Evolutionary conservation across 2,329 filamentous ascomycete genomes (phyloP), one percentile per base, ranked within the genome.

Genomic region (Teratosphaeria pseudoeucalypti): DNA sequence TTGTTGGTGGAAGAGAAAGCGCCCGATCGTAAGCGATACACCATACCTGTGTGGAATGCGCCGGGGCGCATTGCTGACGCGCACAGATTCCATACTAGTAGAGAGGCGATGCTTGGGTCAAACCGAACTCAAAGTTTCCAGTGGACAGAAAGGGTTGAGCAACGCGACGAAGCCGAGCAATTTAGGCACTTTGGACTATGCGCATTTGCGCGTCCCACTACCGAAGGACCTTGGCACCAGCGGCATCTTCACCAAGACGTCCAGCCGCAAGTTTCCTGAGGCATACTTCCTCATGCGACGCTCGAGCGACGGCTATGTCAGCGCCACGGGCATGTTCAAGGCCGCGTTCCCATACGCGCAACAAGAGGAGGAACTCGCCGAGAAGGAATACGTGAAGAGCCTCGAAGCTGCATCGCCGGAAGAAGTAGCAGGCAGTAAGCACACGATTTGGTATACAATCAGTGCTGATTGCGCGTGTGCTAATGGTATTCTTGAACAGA

Each of bases 261-360:
- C 76, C 10, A 77, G 81, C 58, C 74, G 79, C 62, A 75, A 79
- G 63, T 82, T 79, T 61, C 92, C 94, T 5, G 90, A 90, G 73
- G 94, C 90, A 66, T 99, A 99, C 77, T 99, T 97, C 74, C 78
- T 99, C 67, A 99, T 99, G 84, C 86, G 90, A 75, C 87, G 89
- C 67, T 92, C 89, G 75, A 84, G 84, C 71, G 90, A 95, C 72
- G 90, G 90, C 62, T 94, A 84, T 73, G 84, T 95, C 60, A 92
- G 88, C 64, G 89, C 89, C 11, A 94, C 89, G 5, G 90, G 90
- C 74, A 92, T 95, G 89, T 95, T 92, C 81, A 94, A 94, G 77
- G 90, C 89, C 37, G 88, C 88, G 1, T 95, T 92, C 70, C 89
- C 89, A 7, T 87, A 89, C 52, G 84, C 87, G 62, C 67, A 70